Percentiles rank a stretch among this genome's conserved stretches.
Evolutionary conservation across 257 asterid genomes (phyloP).

Genomic region (Catharanthus roseus): DNA sequence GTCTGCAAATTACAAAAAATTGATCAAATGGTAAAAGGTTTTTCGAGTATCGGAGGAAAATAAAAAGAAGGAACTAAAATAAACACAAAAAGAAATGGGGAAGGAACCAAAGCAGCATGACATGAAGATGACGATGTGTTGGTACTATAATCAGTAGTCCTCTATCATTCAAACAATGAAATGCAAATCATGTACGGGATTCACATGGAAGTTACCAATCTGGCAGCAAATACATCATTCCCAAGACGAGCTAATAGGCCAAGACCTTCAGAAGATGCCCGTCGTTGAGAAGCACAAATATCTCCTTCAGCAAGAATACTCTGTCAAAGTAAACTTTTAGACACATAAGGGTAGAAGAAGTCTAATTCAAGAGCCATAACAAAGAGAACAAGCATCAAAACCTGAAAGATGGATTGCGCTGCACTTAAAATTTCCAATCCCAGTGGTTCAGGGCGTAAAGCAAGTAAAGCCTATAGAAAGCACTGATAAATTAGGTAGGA

Average conservation of each 20-base stretch:
- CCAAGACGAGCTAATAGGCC: slow-evolving; percentile 97
- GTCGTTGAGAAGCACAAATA: slow-evolving; percentile 88
- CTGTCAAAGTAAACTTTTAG: slow-evolving; percentile 45
- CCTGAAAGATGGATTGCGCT: slow-evolving; percentile 95
- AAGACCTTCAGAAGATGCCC: slow-evolving; percentile 98
- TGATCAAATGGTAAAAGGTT: slow-evolving; percentile 26
- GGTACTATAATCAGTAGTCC: neutral
- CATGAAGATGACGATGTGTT: neutral
- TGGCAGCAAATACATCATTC: slow-evolving; percentile 87
- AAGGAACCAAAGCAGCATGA: neutral
- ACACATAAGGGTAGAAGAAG: slow-evolving; percentile 12
- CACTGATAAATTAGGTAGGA: slow-evolving; percentile 25
- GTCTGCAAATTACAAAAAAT: slow-evolving; percentile 51
- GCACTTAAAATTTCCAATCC: slow-evolving; percentile 69
- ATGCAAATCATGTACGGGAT: neutral
- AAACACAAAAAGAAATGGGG: neutral
- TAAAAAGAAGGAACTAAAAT: neutral
- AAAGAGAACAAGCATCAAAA: slow-evolving; percentile 26
- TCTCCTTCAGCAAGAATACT: slow-evolving; percentile 90
- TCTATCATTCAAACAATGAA: neutral
- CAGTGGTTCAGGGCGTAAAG: slow-evolving; percentile 81
- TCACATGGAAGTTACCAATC: slow-evolving; percentile 62
- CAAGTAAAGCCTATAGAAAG: slow-evolving; percentile 63
- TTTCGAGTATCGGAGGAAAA: slow-evolving; percentile 18
- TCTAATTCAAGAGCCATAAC: slow-evolving; percentile 11